Evolutionary conservation across 495 filamentous ascomycete species (phyloP).

Genomic region (Neurospora sp.): DNA sequence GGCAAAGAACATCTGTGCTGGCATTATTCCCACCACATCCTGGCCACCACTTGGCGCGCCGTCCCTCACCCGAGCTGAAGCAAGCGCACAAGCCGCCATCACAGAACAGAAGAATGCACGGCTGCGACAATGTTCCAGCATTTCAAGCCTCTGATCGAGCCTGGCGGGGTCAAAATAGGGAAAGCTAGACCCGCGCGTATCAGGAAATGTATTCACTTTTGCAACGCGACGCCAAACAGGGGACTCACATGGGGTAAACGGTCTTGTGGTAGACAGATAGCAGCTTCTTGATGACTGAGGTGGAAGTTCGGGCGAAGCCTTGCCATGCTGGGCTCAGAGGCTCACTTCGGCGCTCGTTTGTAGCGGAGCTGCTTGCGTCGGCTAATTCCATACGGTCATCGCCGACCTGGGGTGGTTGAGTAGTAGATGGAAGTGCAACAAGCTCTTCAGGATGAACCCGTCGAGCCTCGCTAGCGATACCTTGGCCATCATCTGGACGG

Average conservation of each 20-base stretch:
- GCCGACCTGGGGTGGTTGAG: not conserved
- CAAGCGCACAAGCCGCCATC: slow-evolving; percentile 41
- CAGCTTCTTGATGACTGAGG: slow-evolving; percentile 14
- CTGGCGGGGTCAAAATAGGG: slow-evolving; percentile 39
- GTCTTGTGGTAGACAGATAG: slow-evolving; percentile 37
- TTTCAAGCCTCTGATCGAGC: slow-evolving; percentile 25
- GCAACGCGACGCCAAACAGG: not conserved
- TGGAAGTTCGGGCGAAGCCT: slow-evolving; percentile 7
- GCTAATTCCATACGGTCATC: not conserved
- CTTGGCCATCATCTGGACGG: not conserved
- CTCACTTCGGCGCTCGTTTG: slow-evolving; percentile 1
- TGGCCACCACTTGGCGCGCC: slow-evolving; percentile 24
- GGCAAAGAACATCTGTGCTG: slow-evolving; percentile 37
- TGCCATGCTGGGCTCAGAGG: slow-evolving; percentile 7
- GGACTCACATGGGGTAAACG: slow-evolving; percentile 25
- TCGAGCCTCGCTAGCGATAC: not conserved
- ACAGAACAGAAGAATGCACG: slow-evolving; percentile 35
- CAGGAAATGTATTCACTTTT: not conserved
- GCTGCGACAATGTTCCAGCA: slow-evolving; percentile 30
- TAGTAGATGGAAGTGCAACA: not conserved
- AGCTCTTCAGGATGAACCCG: not conserved
- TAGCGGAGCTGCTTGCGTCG: slow-evolving; percentile 1
- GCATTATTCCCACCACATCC: slow-evolving; percentile 14
- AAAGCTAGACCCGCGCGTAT: slow-evolving; percentile 13
- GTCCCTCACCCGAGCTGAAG: slow-evolving; percentile 35